Evolutionary conservation across 371 early-diverging fungal species (phyloP), one percentile per base, ranked within the genome.

Genomic region (Mucor plumbeus): DNA sequence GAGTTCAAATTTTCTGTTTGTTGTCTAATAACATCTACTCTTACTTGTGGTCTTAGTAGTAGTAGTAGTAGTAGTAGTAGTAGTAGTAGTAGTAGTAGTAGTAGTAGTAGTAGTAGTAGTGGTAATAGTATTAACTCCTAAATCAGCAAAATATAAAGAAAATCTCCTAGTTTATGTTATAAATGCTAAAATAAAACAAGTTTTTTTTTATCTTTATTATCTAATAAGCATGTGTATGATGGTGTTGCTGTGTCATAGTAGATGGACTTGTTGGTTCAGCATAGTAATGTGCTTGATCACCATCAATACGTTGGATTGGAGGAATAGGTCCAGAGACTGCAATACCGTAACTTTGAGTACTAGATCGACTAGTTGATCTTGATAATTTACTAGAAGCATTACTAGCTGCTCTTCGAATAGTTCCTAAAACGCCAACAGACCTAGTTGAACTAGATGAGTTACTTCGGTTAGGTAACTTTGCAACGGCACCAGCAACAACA

Each of bases 401-500:
- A 63, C 75, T 77, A 13, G 72, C 70, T 14, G 71, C 73, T 21
- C 78, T 68, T 26, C 75, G 70, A 50, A 78, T 62, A 17, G 64
- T 70, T 6, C 75, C 73, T 14, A 78, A 40, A 2, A 78, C 68
- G 17, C 73, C 64, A 13, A 41, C 47, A n/a, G 67, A 61, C 7
- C 54, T 34, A n/a, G 48, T 61, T 14, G 71, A 68, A 3, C 66
- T 26, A 26, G 61, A 65, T 1, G 70, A 72, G 14, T 67, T 66
- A 33, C 63, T 63, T 0, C 69, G 67, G 14, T 60, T 68, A 15
- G 79, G 79, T 3, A 79, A 59, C 39, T 72, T 74, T 35, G 79
- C 71, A n/a, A 79, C 79, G 11, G 75, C 74, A 10, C 76, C 75
- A 43, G 79, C 71, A 21, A 79, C 79, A 10, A 72, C 79, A 7